A percentile compares a stretch with the other conserved stretches of the same genome.
phyloP scores from a whole-genome alignment of 2,329 filamentous ascomycete species.

The Venturia carpophila region DNA sequence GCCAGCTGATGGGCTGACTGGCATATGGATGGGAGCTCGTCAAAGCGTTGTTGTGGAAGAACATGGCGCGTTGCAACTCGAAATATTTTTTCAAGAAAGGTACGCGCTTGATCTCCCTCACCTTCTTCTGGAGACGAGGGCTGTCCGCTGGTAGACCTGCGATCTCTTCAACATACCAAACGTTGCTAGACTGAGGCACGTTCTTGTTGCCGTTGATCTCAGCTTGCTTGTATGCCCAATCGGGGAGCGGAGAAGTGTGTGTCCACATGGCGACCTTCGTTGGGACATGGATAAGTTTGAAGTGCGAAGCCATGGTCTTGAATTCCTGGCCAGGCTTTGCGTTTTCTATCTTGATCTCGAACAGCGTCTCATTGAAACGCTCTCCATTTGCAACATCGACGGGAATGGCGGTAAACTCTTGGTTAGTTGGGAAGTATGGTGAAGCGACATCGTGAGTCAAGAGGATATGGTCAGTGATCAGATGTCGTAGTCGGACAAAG shows the following conservation, averaged over 20 bases:
- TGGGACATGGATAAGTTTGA: constrained; percentile 90
- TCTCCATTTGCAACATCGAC: constrained; percentile 63
- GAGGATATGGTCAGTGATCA: constrained; percentile 77
- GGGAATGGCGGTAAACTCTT: constrained; percentile 86
- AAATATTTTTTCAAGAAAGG: constrained; percentile 93
- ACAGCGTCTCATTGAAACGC: constrained; percentile 81
- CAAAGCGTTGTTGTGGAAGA: constrained; percentile 97
- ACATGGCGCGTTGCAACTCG: constrained; percentile 96
- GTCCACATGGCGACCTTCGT: constrained; percentile 99
- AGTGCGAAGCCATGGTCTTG: constrained; percentile 83
- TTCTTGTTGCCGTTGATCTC: constrained; percentile 99
- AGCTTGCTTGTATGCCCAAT: constrained; percentile 95
- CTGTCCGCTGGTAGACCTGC: constrained; percentile 67
- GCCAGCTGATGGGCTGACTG: constrained; percentile 93
- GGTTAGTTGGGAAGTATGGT: constrained; percentile 92
- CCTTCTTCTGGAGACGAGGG: constrained; percentile 65
- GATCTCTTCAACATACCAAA: constrained; percentile 91
- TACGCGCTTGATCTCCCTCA: constrained; percentile 70
- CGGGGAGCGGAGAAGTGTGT: constrained; percentile 85
- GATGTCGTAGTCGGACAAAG: constrained; percentile 74
- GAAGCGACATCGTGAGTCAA: constrained; percentile 96
- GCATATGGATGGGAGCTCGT: constrained; percentile 96
- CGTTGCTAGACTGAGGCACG: constrained; percentile 75
- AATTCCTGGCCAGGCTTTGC: constrained; percentile 76
- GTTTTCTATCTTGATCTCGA: constrained; percentile 84